A percentile compares a stretch with the other conserved stretches of the same genome.
Conservation (phyloP, 257 asterid genomes). For the Nicotiana attenuata region DNA sequence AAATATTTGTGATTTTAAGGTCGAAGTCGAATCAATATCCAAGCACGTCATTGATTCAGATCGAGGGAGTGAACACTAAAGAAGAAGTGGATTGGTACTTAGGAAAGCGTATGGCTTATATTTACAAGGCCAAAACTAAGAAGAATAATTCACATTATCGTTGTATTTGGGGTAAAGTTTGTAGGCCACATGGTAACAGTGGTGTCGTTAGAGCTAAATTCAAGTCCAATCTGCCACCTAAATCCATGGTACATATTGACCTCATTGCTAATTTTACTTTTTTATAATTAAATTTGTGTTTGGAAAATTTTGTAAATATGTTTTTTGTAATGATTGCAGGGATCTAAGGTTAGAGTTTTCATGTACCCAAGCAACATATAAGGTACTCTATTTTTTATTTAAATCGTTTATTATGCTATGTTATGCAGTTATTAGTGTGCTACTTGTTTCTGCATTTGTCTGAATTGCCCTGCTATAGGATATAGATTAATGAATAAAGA, state of each 20-base stretch:
- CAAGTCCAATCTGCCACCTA: constrained; percentile 14
- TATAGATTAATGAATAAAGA: not conserved
- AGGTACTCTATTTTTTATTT: constrained; percentile 16
- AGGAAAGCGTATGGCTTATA: constrained; percentile 81
- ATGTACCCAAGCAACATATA: constrained; percentile 39
- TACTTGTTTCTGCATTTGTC: not conserved
- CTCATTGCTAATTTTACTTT: not conserved
- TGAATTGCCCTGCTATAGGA: not conserved
- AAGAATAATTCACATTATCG: constrained; percentile 7
- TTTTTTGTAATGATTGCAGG: constrained; percentile 25
- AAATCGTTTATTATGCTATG: not conserved
- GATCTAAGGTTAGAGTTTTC: constrained; percentile 16
- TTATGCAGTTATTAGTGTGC: not conserved
- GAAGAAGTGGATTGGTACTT: constrained; percentile 85
- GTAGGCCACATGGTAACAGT: constrained; percentile 64
- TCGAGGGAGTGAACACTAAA: constrained; percentile 86
- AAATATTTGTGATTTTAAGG: constrained; percentile 17
- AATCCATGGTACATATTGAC: constrained; percentile 17
- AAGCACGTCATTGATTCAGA: constrained; percentile 76
- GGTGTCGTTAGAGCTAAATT: constrained; percentile 11
- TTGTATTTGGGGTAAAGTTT: constrained; percentile 52
- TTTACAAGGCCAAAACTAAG: constrained; percentile 16
- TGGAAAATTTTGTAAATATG: not conserved
- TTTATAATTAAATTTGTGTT: not conserved
- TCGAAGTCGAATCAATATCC: constrained; percentile 98